phyloP scores from a whole-genome alignment of 257 asterid species.

The Prunella vulgaris region DNA sequence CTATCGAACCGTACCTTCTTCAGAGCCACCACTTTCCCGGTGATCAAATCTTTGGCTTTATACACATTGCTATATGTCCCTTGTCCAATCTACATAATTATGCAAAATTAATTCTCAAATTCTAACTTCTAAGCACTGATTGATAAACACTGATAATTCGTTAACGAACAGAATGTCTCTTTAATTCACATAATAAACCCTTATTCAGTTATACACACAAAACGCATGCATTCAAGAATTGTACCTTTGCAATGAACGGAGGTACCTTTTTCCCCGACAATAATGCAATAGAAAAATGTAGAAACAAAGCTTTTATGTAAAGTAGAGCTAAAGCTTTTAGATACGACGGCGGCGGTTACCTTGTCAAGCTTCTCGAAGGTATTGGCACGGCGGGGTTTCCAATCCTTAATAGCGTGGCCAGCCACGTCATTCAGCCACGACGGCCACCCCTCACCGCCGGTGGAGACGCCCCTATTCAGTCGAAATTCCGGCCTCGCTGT shows the following conservation, averaged over 20 bases:
- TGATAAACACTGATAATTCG: not conserved
- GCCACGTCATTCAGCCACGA: conserved; percentile 75
- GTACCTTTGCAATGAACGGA: conserved; percentile 25
- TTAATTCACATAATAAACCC: not conserved
- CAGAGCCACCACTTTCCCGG: conserved; percentile 83
- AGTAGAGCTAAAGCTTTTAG: not conserved
- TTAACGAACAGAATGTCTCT: not conserved
- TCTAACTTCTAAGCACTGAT: not conserved
- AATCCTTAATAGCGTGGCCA: conserved; percentile 77
- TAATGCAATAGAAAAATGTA: not conserved
- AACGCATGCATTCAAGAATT: conserved; percentile 19
- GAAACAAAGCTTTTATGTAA: not conserved
- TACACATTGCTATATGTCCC: conserved; percentile 98
- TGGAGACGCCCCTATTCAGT: conserved; percentile 31
- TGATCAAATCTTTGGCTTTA: conserved; percentile 83
- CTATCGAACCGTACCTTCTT: conserved; percentile 91
- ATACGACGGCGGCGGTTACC: conserved; percentile 35
- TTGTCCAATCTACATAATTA: conserved; percentile 73
- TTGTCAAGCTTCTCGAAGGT: conserved; percentile 82
- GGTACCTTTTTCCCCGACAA: conserved; percentile 15
- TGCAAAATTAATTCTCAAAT: not conserved
- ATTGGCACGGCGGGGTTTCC: conserved; percentile 91
- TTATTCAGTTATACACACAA: not conserved
- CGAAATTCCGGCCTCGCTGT: conserved; percentile 35
- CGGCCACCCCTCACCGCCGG: conserved; percentile 66